These are phyloP conservation scores for Vigna hirtella DNA, from an alignment of 306 rosid species.

Conservation along the genomic window DNA sequence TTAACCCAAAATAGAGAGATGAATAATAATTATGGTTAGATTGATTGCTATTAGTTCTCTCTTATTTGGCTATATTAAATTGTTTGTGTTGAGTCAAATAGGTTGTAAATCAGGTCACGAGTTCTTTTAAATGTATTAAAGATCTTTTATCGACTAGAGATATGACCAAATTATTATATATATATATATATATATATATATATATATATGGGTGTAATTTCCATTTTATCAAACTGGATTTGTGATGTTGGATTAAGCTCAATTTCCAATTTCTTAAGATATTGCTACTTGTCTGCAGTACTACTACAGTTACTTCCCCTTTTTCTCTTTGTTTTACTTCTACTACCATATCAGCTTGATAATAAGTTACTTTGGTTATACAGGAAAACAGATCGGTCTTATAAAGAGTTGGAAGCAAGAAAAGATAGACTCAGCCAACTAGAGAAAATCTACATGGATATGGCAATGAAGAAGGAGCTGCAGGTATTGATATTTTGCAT, in stretches of 20 bases:
- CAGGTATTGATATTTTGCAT: slow-evolving; percentile 57
- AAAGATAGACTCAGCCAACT: slow-evolving; percentile 61
- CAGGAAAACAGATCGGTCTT: slow-evolving; percentile 70
- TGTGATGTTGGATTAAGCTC: too few relatives aligned
- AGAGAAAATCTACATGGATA: slow-evolving; percentile 76
- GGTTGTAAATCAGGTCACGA: background rate
- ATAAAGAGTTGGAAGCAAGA: slow-evolving; percentile 73
- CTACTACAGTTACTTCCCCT: background rate
- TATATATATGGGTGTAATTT: too few relatives aligned
- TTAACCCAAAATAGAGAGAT: background rate
- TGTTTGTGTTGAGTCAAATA: slow-evolving; percentile 15
- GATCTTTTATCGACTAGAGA: too few relatives aligned
- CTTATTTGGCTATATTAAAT: background rate
- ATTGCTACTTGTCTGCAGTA: background rate
- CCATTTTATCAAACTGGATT: too few relatives aligned
- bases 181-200: too few relatives aligned
- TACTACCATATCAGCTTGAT: background rate
- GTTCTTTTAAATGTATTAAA: background rate
- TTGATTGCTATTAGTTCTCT: slow-evolving; percentile 7
- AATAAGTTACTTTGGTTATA: slow-evolving; percentile 6
- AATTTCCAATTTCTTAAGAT: too few relatives aligned
- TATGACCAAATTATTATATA: too few relatives aligned
- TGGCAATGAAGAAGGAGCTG: slow-evolving; percentile 78
- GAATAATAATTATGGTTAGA: slow-evolving; percentile 1
- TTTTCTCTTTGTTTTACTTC: slow-evolving; percentile 30